Evolutionary conservation across 768 basidiomycete species (phyloP).

Genomic region (Rhodotorula graminis): DNA sequence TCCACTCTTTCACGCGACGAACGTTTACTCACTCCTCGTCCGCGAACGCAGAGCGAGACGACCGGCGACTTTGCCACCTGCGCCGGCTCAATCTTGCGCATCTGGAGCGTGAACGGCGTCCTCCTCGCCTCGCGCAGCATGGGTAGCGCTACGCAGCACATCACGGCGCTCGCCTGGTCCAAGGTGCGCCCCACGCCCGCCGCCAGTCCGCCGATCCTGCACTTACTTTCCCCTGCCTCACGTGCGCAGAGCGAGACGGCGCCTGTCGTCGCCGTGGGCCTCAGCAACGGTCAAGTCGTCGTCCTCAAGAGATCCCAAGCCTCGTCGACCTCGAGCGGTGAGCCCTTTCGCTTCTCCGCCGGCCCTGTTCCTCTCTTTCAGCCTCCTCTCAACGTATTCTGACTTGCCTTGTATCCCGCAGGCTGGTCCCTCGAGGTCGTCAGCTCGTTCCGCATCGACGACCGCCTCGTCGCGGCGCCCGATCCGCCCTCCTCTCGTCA

Average conservation of each 20-base stretch:
- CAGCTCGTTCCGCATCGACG: background rate
- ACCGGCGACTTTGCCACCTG: conserved; percentile 14
- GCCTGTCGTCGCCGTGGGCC: conserved; percentile 3
- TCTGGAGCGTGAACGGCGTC: conserved; percentile 12
- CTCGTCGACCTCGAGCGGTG: background rate
- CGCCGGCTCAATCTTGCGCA: background rate
- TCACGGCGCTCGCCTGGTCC: conserved; percentile 1
- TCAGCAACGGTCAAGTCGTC: background rate
- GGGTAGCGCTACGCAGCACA: background rate
- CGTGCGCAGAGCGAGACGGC: conserved; percentile 13
- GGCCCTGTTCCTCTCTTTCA: too few species aligned
- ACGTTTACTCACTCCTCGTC: background rate
- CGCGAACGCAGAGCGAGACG: background rate
- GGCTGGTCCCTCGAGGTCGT: conserved; percentile 3
- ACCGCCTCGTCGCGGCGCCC: conserved; percentile 1
- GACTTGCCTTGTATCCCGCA: too few species aligned
- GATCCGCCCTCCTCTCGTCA: background rate
- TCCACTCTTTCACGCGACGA: background rate
- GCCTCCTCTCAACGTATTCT: too few species aligned
- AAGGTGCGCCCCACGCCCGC: too few species aligned
- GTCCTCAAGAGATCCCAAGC: background rate
- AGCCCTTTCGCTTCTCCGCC: background rate
- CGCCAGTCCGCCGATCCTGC: too few species aligned
- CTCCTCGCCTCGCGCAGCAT: background rate
- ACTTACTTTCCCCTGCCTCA: too few species aligned